phyloP scores from a whole-genome alignment of 148 eudicot genomes.

The Rhododendron griersonianum region DNA sequence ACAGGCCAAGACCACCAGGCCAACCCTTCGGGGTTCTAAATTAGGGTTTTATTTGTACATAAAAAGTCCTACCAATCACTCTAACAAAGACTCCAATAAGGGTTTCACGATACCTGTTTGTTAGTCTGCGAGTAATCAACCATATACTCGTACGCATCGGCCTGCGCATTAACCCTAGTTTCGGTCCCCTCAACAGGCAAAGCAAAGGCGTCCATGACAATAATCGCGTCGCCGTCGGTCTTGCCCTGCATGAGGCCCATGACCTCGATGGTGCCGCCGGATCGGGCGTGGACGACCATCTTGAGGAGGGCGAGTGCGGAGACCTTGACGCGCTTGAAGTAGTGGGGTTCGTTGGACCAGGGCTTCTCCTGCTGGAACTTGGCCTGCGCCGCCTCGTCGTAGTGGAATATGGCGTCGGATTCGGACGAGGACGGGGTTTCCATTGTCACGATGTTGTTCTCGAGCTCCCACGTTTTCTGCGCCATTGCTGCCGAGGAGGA shows the following conservation, averaged over 20 bases:
- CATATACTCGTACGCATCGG: conserved; percentile 97
- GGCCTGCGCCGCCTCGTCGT: conserved; percentile 69
- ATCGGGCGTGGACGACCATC: conserved; percentile 96
- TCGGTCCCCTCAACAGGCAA: conserved; percentile 95
- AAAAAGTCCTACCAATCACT: background rate
- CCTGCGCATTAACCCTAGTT: conserved; percentile 98
- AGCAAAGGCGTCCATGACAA: conserved; percentile 96
- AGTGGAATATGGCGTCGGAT: conserved; percentile 73
- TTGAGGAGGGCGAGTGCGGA: conserved; percentile 88
- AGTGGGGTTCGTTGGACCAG: conserved; percentile 81
- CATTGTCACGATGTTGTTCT: conserved; percentile 63
- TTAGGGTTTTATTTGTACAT: background rate
- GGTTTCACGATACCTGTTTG: conserved; percentile 49
- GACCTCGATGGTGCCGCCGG: conserved; percentile 86
- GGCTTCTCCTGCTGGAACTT: conserved; percentile 81
- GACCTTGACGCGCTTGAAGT: conserved; percentile 80
- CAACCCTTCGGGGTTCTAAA: background rate
- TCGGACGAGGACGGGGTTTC: conserved; percentile 37
- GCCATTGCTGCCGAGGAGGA: conserved; percentile 62
- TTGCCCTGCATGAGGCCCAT: conserved; percentile 99
- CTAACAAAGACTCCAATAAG: background rate
- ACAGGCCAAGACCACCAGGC: background rate
- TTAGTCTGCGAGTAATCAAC: conserved; percentile 89
- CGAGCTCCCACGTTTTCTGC: conserved; percentile 82
- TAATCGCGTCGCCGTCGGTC: conserved; percentile 83